Evolutionary conservation across 352 stramenopile species (phyloP).

Genomic region (Pythium dissimile): DNA sequence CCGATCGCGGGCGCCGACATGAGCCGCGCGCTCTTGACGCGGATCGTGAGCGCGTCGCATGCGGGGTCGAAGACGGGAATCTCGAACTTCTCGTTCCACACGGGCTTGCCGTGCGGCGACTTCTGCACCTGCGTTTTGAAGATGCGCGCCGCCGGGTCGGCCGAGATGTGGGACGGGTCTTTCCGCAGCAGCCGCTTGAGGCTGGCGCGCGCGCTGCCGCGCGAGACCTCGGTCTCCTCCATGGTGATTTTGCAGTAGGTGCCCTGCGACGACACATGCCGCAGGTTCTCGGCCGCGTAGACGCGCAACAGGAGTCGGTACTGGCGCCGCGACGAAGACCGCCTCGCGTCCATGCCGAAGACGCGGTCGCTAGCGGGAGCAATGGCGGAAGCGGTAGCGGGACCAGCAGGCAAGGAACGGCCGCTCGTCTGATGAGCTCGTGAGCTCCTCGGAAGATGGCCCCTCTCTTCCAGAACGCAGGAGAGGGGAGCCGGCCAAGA

Average conservation of each 20-base stretch:
- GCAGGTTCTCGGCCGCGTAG: slow-evolving; percentile 54
- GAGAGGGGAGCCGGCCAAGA: background rate
- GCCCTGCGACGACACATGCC: slow-evolving; percentile 61
- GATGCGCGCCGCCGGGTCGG: slow-evolving; percentile 27
- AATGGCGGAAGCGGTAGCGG: too few species aligned
- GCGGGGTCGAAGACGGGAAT: slow-evolving; percentile 43
- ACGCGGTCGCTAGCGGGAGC: background rate
- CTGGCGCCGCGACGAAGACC: slow-evolving; percentile 9
- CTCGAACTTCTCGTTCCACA: slow-evolving; percentile 83
- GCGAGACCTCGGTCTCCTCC: slow-evolving; percentile 45
- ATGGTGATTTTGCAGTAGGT: slow-evolving; percentile 76
- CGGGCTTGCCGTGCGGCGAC: slow-evolving; percentile 34
- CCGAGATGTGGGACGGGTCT: slow-evolving; percentile 20
- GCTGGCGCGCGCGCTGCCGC: slow-evolving; percentile 26
- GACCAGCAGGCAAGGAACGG: too few species aligned
- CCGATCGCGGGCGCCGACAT: slow-evolving; percentile 61
- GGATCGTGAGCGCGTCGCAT: slow-evolving; percentile 59
- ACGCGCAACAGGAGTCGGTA: slow-evolving; percentile 62
- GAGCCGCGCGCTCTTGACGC: slow-evolving; percentile 65
- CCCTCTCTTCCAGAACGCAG: too few species aligned
- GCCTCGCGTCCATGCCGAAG: slow-evolving; percentile 9
- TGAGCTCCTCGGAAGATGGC: background rate
- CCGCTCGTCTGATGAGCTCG: too few species aligned
- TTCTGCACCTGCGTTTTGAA: slow-evolving; percentile 72
- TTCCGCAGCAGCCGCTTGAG: slow-evolving; percentile 33